Conservation (phyloP, 2,329 filamentous ascomycete species). For the Alternaria sp. region DNA sequence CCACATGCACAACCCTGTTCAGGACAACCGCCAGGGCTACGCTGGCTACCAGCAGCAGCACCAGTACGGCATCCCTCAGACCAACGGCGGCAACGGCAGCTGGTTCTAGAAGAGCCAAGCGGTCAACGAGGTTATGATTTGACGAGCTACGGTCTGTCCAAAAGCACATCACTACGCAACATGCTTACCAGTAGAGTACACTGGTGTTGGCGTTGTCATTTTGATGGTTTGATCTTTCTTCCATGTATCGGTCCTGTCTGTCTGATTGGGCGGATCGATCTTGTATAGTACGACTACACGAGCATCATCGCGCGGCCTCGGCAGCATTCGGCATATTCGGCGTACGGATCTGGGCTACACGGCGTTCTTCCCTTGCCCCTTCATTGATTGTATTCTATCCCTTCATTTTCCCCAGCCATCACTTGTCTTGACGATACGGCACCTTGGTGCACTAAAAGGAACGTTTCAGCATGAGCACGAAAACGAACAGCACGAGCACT, state of each 20-base stretch:
- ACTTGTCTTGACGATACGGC: slow-evolving; percentile 23
- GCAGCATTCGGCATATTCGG: slow-evolving; percentile 39
- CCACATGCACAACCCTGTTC: slow-evolving; percentile 46
- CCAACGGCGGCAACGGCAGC: slow-evolving; percentile 8
- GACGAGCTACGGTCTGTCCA: slow-evolving; percentile 54
- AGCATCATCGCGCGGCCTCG: slow-evolving; percentile 44
- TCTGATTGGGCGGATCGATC: slow-evolving; percentile 28
- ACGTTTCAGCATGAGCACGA: slow-evolving; percentile 20
- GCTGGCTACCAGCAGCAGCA: slow-evolving; percentile 48
- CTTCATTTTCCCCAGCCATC: background rate
- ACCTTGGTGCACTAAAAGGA: slow-evolving; percentile 24
- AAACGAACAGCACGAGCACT: slow-evolving; percentile 6
- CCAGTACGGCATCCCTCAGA: slow-evolving; percentile 40
- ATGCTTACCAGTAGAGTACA: slow-evolving; percentile 28
- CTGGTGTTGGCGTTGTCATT: slow-evolving; percentile 24
- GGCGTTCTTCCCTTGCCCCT: slow-evolving; percentile 13
- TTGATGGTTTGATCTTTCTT: slow-evolving; percentile 29
- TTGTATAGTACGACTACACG: slow-evolving; percentile 47
- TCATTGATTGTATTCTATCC: slow-evolving; percentile 18
- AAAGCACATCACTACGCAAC: slow-evolving; percentile 27
- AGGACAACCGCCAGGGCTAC: slow-evolving; percentile 48
- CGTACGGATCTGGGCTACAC: slow-evolving; percentile 28
- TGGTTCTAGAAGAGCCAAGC: slow-evolving; percentile 15
- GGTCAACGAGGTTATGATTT: slow-evolving; percentile 57
- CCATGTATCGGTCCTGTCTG: slow-evolving; percentile 35